Conservation (phyloP, 2,329 filamentous ascomycete species). For the Cladophialophora exuberans region DNA sequence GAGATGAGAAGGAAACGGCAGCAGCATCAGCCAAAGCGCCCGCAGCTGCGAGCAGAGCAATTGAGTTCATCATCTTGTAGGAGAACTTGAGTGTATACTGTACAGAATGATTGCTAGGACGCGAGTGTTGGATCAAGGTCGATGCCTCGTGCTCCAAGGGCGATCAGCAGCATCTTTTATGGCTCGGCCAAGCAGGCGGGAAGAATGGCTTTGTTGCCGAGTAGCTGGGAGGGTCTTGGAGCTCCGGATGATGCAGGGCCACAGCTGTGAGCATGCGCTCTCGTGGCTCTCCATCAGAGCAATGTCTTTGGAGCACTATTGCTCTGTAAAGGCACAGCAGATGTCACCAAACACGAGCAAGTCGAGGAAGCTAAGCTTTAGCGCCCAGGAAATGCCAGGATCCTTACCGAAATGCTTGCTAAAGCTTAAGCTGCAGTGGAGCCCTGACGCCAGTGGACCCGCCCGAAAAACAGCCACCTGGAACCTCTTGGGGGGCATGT, state of each 20-base stretch:
- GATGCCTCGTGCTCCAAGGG: not conserved
- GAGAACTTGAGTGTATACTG: not conserved
- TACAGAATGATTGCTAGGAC: not conserved
- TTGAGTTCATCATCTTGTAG: conserved; percentile 15
- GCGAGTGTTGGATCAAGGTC: not conserved
- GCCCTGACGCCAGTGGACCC: conserved; percentile 2
- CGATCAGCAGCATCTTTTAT: conserved; percentile 10
- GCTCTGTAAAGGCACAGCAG: no score
- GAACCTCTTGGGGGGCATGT: not conserved
- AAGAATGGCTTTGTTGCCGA: not conserved
- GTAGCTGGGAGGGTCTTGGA: not conserved
- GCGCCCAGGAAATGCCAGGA: no score
- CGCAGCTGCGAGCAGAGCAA: conserved; percentile 17
- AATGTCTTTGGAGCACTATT: no score
- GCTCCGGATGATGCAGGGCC: conserved; percentile 1
- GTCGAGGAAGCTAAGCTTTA: not conserved
- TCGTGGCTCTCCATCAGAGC: no score
- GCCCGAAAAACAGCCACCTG: no score
- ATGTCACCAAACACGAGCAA: no score
- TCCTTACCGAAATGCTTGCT: not conserved
- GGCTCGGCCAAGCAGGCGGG: not conserved
- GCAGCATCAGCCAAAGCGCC: conserved; percentile 15
- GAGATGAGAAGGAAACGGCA: conserved; percentile 12
- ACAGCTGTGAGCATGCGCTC: conserved; percentile 8
- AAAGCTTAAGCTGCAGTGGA: conserved; percentile 6